Percentiles rank a stretch among this genome's conserved stretches.
Conservation (phyloP, 306 rosid species). For the Oemleria cerasiformis region DNA sequence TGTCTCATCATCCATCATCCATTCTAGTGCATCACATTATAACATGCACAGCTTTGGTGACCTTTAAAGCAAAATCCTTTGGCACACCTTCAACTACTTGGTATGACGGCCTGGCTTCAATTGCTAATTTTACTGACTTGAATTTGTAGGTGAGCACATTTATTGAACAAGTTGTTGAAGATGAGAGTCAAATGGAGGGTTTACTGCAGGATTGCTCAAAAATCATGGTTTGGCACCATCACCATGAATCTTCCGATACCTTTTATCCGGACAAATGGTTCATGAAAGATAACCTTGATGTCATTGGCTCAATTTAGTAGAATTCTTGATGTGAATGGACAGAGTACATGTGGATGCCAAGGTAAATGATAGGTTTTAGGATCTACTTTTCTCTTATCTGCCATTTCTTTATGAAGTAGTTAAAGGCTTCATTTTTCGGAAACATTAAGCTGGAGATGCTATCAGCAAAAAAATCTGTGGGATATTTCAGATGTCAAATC, state of each 20-base stretch:
- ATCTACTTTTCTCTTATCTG: background rate
- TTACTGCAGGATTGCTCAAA: constrained; percentile 57
- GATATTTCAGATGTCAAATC: background rate
- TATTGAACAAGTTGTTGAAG: constrained; percentile 78
- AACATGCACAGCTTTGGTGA: background rate
- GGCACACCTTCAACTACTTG: constrained; percentile 8
- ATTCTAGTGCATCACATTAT: background rate
- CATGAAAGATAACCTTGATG: constrained; percentile 53
- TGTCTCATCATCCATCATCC: constrained; percentile 6
- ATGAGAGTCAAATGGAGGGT: constrained; percentile 94
- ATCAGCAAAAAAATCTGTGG: background rate
- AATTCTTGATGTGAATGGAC: constrained; percentile 22
- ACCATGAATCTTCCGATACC: constrained; percentile 40
- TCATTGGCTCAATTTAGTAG: constrained; percentile 42
- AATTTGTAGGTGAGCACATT: constrained; percentile 68
- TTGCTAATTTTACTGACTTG: constrained; percentile 27
- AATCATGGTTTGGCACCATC: constrained; percentile 75
- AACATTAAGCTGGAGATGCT: background rate
- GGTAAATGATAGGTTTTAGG: constrained; percentile 6
- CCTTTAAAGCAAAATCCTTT: constrained; percentile 12
- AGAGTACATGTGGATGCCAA: constrained; percentile 18
- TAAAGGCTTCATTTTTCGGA: background rate
- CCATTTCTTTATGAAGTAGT: background rate
- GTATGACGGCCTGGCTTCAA: constrained; percentile 1
- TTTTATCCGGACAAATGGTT: constrained; percentile 65